phyloP scores from a whole-genome alignment of 345 rosid genomes.

The Eucalyptus sp. region DNA sequence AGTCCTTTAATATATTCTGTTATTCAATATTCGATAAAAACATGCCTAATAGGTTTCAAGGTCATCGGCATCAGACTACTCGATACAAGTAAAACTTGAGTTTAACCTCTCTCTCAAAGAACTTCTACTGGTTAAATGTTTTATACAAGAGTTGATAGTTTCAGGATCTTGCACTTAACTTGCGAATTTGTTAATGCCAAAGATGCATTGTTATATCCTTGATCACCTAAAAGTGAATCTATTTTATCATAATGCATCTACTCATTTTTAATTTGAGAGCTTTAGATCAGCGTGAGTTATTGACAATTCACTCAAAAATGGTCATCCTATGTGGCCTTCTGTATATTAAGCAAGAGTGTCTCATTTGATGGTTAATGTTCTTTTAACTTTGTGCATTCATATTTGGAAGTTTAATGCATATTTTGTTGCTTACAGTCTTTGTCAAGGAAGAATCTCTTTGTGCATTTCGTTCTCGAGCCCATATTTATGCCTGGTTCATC shows the following conservation, averaged over 20 bases:
- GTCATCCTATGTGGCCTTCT: neutral
- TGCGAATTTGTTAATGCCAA: neutral
- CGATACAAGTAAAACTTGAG: neutral
- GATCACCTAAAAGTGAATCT: neutral
- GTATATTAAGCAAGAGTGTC: neutral
- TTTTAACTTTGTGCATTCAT: neutral
- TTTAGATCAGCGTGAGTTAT: neutral
- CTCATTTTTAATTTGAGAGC: neutral
- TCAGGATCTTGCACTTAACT: neutral
- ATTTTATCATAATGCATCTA: neutral
- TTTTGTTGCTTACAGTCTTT: conserved; percentile 36
- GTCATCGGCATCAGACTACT: neutral
- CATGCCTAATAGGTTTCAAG: neutral
- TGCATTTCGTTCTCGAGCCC: conserved; percentile 75
- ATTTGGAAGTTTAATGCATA: neutral
- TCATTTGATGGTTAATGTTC: neutral
- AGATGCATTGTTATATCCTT: neutral
- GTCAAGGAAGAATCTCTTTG: conserved; percentile 43
- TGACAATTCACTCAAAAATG: neutral
- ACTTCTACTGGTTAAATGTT: neutral
- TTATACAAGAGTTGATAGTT: neutral
- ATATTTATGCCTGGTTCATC: conserved; percentile 41
- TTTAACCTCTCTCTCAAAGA: neutral
- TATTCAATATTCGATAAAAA: neutral
- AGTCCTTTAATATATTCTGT: neutral